These are phyloP conservation scores for Xylaria intraflava DNA, from an alignment of 495 filamentous ascomycete species.

Conservation along the genomic window DNA sequence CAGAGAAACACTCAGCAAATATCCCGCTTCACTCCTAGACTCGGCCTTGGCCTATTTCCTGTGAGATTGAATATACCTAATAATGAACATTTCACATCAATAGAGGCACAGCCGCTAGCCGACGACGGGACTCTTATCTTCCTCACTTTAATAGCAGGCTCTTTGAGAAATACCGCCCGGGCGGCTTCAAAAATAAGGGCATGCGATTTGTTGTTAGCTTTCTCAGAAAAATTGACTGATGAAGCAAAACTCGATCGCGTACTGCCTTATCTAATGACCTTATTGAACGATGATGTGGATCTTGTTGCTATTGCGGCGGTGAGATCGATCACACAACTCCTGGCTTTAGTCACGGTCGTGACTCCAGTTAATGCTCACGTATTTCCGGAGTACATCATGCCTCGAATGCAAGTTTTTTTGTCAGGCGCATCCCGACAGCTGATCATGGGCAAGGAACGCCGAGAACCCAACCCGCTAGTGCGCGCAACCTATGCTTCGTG, in stretches of 20 bases:
- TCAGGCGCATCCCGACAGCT: slow-evolving; percentile 35
- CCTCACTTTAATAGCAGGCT: slow-evolving; percentile 77
- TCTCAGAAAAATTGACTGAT: slow-evolving; percentile 85
- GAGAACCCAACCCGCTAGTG: slow-evolving; percentile 59
- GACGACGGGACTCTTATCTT: slow-evolving; percentile 95
- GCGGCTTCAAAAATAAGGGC: slow-evolving; percentile 81
- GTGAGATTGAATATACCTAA: slow-evolving; percentile 83
- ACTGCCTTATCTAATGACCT: slow-evolving; percentile 76
- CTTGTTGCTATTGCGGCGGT: slow-evolving; percentile 79
- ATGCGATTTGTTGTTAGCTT: slow-evolving; percentile 88
- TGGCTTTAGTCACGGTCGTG: slow-evolving; percentile 78
- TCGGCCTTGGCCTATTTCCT: slow-evolving; percentile 55
- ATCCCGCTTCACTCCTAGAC: slow-evolving; percentile 31
- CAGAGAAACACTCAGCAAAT: slow-evolving; percentile 30
- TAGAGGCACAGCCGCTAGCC: slow-evolving; percentile 34
- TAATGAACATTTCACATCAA: slow-evolving; percentile 57
- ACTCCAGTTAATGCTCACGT: slow-evolving; percentile 94
- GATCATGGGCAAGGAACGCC: slow-evolving; percentile 37
- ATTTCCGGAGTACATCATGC: slow-evolving; percentile 92
- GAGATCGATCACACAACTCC: slow-evolving; percentile 75
- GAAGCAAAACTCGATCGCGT: slow-evolving; percentile 95
- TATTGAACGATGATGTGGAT: slow-evolving; percentile 75
- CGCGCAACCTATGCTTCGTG: slow-evolving; percentile 89
- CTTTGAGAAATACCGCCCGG: slow-evolving; percentile 79
- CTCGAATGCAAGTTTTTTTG: slow-evolving; percentile 67